Percentiles rank a stretch among this genome's conserved stretches.
These are phyloP conservation scores for Starmerella sirachaensis DNA, from an alignment of 805 yeast species.

Conservation along the genomic window DNA sequence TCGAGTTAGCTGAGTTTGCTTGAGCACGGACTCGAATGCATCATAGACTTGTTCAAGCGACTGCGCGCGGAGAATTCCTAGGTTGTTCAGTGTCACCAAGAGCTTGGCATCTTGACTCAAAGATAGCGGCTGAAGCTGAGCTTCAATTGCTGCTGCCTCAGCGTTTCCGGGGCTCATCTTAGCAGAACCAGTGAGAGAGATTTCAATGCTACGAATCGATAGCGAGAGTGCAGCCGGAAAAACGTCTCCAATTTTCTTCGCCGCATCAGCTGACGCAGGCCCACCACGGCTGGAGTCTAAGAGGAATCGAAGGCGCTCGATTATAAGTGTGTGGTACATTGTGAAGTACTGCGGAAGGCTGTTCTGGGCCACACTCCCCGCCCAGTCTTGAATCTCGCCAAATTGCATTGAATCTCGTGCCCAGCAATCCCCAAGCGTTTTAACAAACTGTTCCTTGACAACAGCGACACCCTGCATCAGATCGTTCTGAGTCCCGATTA, in stretches of 20 bases:
- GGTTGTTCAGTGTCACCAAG: constrained; percentile 42
- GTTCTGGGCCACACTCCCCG: constrained; percentile 15
- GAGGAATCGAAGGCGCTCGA: constrained; percentile 16
- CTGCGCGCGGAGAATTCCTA: constrained; percentile 36
- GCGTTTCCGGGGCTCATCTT: constrained; percentile 22
- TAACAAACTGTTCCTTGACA: constrained; percentile 35
- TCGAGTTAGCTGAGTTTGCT: constrained; percentile 1
- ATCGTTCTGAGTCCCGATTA: constrained; percentile 6
- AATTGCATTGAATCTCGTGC: constrained; percentile 36
- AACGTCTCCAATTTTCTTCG: constrained; percentile 1
- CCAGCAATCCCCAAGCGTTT: constrained; percentile 42
- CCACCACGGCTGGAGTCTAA: constrained; percentile 16
- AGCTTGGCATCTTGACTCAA: constrained; percentile 40
- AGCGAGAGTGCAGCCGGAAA: constrained; percentile 17
- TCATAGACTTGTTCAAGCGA: constrained; percentile 36
- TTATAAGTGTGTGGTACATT: constrained; percentile 28
- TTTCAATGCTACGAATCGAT: constrained; percentile 16
- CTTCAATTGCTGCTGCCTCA: constrained; percentile 3
- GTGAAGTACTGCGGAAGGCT: constrained; percentile 30
- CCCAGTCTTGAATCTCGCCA: constrained; percentile 32
- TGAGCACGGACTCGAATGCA: constrained; percentile 11
- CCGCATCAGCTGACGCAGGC: constrained; percentile 6
- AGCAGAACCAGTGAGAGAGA: constrained; percentile 12
- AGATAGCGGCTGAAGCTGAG: constrained; percentile 32
- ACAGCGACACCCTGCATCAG: constrained; percentile 8